These are phyloP conservation scores for Chloranthus sessilifolius DNA, from an alignment of 164 flowering plant genomes.

Conservation along the genomic window DNA sequence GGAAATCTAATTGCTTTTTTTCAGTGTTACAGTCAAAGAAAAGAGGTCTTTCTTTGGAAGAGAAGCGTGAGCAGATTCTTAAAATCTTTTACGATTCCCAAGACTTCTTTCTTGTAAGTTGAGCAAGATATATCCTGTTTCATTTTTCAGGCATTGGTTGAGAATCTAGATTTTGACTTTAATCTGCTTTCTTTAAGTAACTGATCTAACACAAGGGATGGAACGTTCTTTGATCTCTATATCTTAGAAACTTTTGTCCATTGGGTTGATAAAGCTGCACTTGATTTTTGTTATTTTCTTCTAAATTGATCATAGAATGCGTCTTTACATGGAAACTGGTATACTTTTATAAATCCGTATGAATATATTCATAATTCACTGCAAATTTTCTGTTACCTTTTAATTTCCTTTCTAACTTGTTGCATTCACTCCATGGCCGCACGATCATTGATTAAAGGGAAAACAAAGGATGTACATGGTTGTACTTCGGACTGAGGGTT, in stretches of 20 bases:
- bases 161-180: too few relatives aligned
- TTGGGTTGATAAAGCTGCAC: neutral
- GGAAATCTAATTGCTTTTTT: neutral
- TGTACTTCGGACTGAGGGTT: too few relatives aligned
- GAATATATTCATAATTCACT: too few relatives aligned
- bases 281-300: neutral
- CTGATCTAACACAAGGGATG: neutral
- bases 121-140: neutral
- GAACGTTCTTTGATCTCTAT: neutral
- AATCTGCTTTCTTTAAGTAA: too few relatives aligned
- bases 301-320: neutral
- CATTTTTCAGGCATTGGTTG: too few relatives aligned
- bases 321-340: neutral
- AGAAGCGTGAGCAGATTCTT: conserved; percentile 94
- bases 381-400: too few relatives aligned
- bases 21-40: conserved; percentile 68
- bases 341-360: neutral
- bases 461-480: too few relatives aligned
- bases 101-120: conserved; percentile 85
- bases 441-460: too few relatives aligned
- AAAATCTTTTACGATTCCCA: conserved; percentile 90
- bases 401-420: too few relatives aligned
- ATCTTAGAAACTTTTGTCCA: neutral
- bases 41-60: conserved; percentile 94
- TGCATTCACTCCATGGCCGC: too few relatives aligned